These are phyloP conservation scores for Aquilaria yunnanensis DNA, from an alignment of 345 rosid species.

Conservation along the genomic window DNA sequence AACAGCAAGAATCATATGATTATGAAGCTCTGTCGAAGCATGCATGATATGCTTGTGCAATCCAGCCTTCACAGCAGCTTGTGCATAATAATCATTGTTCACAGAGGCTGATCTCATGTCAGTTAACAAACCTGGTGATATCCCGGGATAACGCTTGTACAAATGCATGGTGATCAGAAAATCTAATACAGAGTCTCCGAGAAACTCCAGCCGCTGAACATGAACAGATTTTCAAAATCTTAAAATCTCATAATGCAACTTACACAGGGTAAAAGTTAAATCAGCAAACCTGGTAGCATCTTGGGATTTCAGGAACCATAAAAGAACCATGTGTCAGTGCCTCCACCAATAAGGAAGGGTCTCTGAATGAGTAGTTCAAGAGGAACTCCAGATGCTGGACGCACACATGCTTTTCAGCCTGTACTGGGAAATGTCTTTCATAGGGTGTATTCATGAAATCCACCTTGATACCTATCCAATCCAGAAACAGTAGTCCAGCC, in stretches of 20 bases:
- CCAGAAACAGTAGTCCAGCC: constrained; percentile 50
- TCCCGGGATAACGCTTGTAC: constrained; percentile 43
- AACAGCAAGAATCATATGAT: constrained; percentile 33
- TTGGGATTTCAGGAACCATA: constrained; percentile 83
- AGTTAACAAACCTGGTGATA: constrained; percentile 76
- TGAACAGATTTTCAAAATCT: neutral
- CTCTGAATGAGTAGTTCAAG: constrained; percentile 48
- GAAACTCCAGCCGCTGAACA: constrained; percentile 86
- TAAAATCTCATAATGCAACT: neutral
- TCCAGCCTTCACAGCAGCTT: constrained; percentile 42
- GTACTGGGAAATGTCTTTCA: constrained; percentile 21
- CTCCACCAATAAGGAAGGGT: constrained; percentile 68
- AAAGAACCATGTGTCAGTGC: constrained; percentile 94
- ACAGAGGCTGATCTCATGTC: constrained; percentile 96
- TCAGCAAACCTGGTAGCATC: constrained; percentile 75
- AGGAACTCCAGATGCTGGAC: constrained; percentile 40
- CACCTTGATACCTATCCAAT: constrained; percentile 65
- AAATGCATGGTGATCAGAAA: constrained; percentile 60
- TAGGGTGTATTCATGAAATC: constrained; percentile 33
- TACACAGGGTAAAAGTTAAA: neutral
- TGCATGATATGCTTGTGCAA: constrained; percentile 70
- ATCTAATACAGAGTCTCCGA: constrained; percentile 87
- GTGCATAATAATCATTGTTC: constrained; percentile 83
- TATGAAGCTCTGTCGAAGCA: constrained; percentile 58
- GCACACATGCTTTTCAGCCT: constrained; percentile 41